Conservation (phyloP, 305 asterid genomes). For the Solanum chacoense region DNA sequence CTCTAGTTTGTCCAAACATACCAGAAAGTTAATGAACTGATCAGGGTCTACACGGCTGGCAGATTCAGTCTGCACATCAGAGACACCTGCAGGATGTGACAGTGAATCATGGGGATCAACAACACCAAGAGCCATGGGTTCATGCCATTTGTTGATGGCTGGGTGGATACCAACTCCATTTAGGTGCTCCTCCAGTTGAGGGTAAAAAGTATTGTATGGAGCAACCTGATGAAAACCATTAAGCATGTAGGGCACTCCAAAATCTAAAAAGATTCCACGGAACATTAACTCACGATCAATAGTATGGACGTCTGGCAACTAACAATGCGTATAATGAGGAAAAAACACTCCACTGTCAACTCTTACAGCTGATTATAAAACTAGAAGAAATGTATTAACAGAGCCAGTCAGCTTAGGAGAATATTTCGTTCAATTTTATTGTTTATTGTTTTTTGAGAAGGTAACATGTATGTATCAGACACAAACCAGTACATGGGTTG, state of each 20-base stretch:
- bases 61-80: slow-evolving; percentile 84
- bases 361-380: background rate
- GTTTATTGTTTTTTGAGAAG: background rate
- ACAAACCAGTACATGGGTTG: background rate
- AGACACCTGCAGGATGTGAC: slow-evolving; percentile 93
- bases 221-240: slow-evolving; percentile 52
- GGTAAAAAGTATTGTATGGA: slow-evolving; percentile 76
- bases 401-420: background rate
- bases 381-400: background rate
- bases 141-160: slow-evolving; percentile 72
- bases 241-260: background rate
- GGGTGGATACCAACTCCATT: slow-evolving; percentile 70
- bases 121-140: slow-evolving; percentile 71
- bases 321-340: background rate
- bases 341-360: background rate
- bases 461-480: background rate
- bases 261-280: background rate
- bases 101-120: slow-evolving; percentile 91
- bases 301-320: background rate
- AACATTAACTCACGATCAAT: background rate
- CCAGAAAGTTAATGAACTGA: slow-evolving; percentile 71
- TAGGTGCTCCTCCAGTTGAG: slow-evolving; percentile 75
- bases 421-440: background rate
- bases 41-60: slow-evolving; percentile 77
- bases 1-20: slow-evolving; percentile 10